These are phyloP conservation scores for Euphrasia confusa DNA, from an alignment of 257 asterid genomes.

Conservation along the genomic window DNA sequence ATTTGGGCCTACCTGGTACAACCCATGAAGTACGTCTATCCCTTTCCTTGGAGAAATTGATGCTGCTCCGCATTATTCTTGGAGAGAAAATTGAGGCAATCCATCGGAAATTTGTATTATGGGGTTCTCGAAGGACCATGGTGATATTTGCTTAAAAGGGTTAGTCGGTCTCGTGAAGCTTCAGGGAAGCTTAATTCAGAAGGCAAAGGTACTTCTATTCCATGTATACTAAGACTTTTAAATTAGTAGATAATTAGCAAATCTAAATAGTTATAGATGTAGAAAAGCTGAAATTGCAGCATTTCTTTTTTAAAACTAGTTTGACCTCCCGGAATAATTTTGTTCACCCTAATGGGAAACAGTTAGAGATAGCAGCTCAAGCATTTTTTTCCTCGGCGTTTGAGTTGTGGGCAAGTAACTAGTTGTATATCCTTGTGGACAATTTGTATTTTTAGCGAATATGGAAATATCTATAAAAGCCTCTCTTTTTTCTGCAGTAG, in stretches of 20 bases:
- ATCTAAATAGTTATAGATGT: constrained; percentile 22
- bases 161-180: constrained; percentile 1
- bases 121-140: constrained; percentile 13
- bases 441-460: constrained; percentile 30
- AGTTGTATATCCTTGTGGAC: constrained; percentile 31
- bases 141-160: constrained; percentile 10
- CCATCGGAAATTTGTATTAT: neutral
- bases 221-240: constrained; percentile 34
- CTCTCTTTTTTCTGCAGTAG: neutral
- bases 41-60: neutral
- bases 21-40: constrained; percentile 14
- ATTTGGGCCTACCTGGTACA: constrained; percentile 43
- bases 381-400: constrained; percentile 33
- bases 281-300: constrained; percentile 25
- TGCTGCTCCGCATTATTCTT: neutral
- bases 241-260: constrained; percentile 23
- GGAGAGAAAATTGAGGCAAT: constrained; percentile 6
- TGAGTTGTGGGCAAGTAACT: constrained; percentile 33
- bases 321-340: constrained; percentile 19
- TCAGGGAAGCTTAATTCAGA: constrained; percentile 12
- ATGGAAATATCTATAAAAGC: neutral
- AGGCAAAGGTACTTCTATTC: constrained; percentile 27
- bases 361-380: constrained; percentile 36
- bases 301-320: constrained; percentile 18
- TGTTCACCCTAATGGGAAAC: constrained; percentile 28